phyloP scores from a whole-genome alignment of 441 rosid genomes.

The Hura crepitans region DNA sequence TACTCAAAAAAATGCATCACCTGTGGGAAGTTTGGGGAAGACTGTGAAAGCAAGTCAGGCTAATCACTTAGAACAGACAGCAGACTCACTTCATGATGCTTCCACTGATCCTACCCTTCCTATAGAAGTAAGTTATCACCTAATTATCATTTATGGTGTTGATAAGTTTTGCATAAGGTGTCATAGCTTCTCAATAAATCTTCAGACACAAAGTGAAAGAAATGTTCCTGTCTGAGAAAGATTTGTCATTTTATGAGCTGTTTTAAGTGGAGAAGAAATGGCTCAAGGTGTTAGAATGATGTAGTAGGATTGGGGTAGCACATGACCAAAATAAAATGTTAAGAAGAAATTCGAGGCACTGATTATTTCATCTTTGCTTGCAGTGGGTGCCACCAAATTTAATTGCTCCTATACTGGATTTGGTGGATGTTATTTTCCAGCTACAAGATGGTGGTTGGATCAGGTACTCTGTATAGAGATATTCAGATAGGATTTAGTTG shows the following conservation, averaged over 20 bases:
- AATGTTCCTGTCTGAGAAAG: neutral
- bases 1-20: conserved; percentile 27
- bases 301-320: neutral
- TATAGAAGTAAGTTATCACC: conserved; percentile 52
- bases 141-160: neutral
- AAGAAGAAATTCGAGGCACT: conserved; percentile 1
- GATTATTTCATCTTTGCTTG: conserved; percentile 23
- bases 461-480: conserved; percentile 44
- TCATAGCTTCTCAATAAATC: neutral
- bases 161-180: neutral
- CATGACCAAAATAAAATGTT: neutral
- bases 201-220: neutral
- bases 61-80: conserved; percentile 35
- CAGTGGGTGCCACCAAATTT: conserved; percentile 99
- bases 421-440: conserved; percentile 93
- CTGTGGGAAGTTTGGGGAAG: conserved; percentile 31
- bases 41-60: conserved; percentile 41
- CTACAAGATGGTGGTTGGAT: conserved; percentile 99
- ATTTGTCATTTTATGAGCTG: neutral
- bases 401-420: conserved; percentile 73
- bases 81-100: conserved; percentile 43
- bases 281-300: neutral
- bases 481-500: neutral
- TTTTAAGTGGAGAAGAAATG: conserved; percentile 3
- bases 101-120: conserved; percentile 52